Base-by-base conservation (phyloP, 768 basidiomycete species). In the Mycena leptocephala region DNA sequence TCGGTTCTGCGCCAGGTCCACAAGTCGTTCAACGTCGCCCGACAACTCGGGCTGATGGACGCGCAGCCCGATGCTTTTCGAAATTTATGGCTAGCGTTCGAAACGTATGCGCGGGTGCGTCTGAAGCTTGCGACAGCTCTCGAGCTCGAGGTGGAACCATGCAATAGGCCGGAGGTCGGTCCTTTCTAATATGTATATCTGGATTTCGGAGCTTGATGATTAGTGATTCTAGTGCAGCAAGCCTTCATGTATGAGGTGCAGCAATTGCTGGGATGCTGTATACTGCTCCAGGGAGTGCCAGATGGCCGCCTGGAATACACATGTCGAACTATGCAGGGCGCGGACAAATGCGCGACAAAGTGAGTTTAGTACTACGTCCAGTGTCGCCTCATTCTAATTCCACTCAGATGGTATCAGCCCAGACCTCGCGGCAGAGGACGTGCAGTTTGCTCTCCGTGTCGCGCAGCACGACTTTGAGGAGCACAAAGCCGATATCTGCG, bases 231-330 rank as follows among this genome's bases (percentile, higher is more conserved):
- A 74, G 73, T 74, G 72, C 46, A 53, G 6, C 18, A 0, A 53
- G 11, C 24, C 56, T 11, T 26, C 66, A 9, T 32, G 3, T 43
- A 41, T 63, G 59, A 16, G 73, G 7, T 74, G 73, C 28, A 69
- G 73, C 35, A n/a, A 30, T 37, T 74, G 73, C 24, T 69, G 26
- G 58, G 66, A 62, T 11, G 37, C 73, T 5, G 48, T 26, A 1
- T 74, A 74, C 48, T 74, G 73, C 59, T 74, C 73, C 5, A 22
- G 51, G 16, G 32, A 48, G n/a, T 74, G 73, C 51, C 73, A 74
- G 39, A 32, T 24, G 5, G 48, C 51, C 4, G 26, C 35, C 14
- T 74, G 73, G 73, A 46, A 24, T 62, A 8, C 46, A 2, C 73
- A 74, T 39, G 4, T 35, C n/a, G 35, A 8, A 26, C 2, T 24